phyloP scores from a whole-genome alignment of 805 yeast species.

The Saturnispora gosingensis region DNA sequence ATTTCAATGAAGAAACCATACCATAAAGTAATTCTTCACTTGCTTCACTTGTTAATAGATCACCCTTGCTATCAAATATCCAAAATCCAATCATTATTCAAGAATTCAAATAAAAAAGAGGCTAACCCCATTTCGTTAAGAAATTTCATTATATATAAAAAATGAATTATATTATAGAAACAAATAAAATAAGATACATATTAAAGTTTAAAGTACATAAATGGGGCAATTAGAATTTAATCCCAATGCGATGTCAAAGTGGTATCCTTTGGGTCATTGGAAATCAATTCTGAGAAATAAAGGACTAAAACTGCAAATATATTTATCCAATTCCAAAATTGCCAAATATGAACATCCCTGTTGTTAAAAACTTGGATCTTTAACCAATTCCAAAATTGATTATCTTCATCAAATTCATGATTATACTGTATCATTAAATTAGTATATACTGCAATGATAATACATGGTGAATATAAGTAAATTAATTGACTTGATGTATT shows the following conservation, averaged over 20 bases:
- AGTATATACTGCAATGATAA: conserved; percentile 90
- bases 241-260: conserved; percentile 28
- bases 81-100: conserved; percentile 2
- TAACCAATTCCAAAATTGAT: conserved; percentile 26
- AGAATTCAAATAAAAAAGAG: background rate
- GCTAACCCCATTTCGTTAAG: background rate
- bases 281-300: conserved; percentile 66
- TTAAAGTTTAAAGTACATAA: background rate
- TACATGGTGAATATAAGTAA: conserved; percentile 87
- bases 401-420: conserved; percentile 58
- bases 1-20: conserved; percentile 2
- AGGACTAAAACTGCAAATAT: conserved; percentile 61
- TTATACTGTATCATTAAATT: conserved; percentile 86
- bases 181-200: background rate
- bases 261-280: conserved; percentile 28
- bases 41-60: background rate
- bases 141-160: background rate
- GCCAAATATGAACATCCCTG: conserved; percentile 2
- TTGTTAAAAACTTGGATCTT: background rate
- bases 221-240: background rate
- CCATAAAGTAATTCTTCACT: conserved; percentile 6
- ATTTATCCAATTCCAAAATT: conserved; percentile 65
- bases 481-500: conserved; percentile 23
- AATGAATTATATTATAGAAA: background rate
- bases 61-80: conserved; percentile 3